A percentile compares a stretch with the other conserved stretches of the same genome.
phyloP scores from a whole-genome alignment of 2,329 filamentous ascomycete species.

The Zasmidium cellare region DNA sequence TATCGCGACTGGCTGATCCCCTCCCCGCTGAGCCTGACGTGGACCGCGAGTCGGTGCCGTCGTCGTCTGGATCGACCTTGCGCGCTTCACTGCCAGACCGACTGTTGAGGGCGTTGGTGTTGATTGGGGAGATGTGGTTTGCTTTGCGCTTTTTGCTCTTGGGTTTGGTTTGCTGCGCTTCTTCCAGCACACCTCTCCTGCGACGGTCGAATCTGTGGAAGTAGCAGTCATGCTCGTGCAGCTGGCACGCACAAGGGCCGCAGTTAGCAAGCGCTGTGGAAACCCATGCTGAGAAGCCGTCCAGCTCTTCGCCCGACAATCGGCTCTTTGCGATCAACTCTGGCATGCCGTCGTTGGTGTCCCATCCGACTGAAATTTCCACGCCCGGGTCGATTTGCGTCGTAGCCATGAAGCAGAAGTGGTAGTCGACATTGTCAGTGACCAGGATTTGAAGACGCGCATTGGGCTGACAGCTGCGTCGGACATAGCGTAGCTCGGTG shows the following conservation, averaged over 20 bases:
- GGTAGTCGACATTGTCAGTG: constrained; percentile 74
- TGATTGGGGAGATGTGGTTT: constrained; percentile 54
- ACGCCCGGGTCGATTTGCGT: constrained; percentile 70
- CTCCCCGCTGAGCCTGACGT: constrained; percentile 57
- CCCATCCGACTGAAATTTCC: constrained; percentile 67
- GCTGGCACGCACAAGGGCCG: constrained; percentile 74
- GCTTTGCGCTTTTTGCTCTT: constrained; percentile 53
- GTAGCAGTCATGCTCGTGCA: constrained; percentile 34
- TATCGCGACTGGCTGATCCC: constrained; percentile 60
- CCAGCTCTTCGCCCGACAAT: constrained; percentile 26
- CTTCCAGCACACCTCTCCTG: constrained; percentile 20
- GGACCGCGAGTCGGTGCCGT: constrained; percentile 59
- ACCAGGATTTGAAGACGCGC: constrained; percentile 84
- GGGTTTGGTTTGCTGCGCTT: constrained; percentile 32
- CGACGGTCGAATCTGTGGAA: constrained; percentile 38
- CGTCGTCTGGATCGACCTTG: constrained; percentile 52
- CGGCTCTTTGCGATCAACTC: constrained; percentile 19
- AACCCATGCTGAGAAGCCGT: constrained; percentile 60
- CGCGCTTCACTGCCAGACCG: constrained; percentile 60
- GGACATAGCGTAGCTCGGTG: constrained; percentile 81
- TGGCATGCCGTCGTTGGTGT: constrained; percentile 45
- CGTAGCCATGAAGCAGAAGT: constrained; percentile 90
- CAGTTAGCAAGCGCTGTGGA: constrained; percentile 72
- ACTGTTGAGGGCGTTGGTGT: constrained; percentile 56
- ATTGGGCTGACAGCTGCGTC: constrained; percentile 89